Evolutionary conservation across 371 early-diverging fungal genomes (phyloP).

Genomic region (Mucor circinelloides): DNA sequence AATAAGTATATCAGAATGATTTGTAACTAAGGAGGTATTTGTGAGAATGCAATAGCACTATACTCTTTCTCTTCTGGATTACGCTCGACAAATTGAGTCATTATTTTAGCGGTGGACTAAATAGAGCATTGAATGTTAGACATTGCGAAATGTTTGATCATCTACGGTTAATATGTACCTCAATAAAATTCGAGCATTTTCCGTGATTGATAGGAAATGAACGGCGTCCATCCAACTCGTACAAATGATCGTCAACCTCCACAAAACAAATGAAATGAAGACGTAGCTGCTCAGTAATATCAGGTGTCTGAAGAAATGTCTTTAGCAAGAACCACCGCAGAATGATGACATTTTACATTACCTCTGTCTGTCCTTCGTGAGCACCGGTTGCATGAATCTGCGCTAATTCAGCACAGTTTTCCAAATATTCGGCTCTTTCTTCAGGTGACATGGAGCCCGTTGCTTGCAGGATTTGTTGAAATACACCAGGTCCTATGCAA

Average conservation of each 20-base stretch:
- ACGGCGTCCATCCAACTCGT: conserved; percentile 87
- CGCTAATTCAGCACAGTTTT: conserved; percentile 59
- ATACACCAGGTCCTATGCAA: conserved; percentile 54
- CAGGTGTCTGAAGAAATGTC: conserved; percentile 54
- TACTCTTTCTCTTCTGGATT: conserved; percentile 72
- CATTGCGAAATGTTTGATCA: neutral
- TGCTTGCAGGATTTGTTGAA: conserved; percentile 62
- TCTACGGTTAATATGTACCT: conserved; percentile 30
- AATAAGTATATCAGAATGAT: neutral
- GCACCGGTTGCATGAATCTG: conserved; percentile 64
- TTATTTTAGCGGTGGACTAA: conserved; percentile 66
- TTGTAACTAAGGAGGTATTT: neutral
- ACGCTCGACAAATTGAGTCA: conserved; percentile 70
- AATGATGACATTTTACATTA: conserved; percentile 10
- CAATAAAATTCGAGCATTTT: conserved; percentile 56
- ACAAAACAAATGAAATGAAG: conserved; percentile 89
- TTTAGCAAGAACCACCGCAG: neutral
- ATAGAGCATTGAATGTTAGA: neutral
- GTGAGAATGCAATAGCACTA: conserved; percentile 64
- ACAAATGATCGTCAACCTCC: conserved; percentile 71
- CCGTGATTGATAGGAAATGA: conserved; percentile 87
- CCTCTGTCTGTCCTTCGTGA: conserved; percentile 73
- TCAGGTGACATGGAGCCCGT: conserved; percentile 61
- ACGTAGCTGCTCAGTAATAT: conserved; percentile 70
- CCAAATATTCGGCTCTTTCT: conserved; percentile 73